These are phyloP conservation scores for Yamadazyma dushanensis DNA, from an alignment of 1,139 yeast species.

Conservation along the genomic window DNA sequence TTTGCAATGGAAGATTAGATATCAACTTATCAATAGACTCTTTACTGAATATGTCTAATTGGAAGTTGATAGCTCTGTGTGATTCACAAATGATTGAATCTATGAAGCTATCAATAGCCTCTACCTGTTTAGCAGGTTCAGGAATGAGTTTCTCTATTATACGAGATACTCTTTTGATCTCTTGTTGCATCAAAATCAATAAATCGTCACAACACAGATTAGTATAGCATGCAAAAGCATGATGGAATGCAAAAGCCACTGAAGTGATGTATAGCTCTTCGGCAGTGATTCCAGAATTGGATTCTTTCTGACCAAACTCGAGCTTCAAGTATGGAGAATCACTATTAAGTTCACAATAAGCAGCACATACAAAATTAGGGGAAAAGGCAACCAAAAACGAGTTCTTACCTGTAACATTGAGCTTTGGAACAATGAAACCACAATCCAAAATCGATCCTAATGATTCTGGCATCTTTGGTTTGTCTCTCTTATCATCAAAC, in stretches of 20 bases:
- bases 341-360: constrained; percentile 27
- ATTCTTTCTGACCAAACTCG: constrained; percentile 27
- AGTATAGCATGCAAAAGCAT: constrained; percentile 67
- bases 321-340: constrained; percentile 22
- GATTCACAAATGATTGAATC: constrained; percentile 57
- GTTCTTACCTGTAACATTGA: constrained; percentile 17
- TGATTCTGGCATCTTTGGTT: constrained; percentile 21
- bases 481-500: constrained; percentile 10
- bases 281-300: constrained; percentile 21
- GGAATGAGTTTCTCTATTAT: constrained; percentile 17
- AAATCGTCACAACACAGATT: constrained; percentile 68
- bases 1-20: constrained; percentile 72
- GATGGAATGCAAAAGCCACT: constrained; percentile 63
- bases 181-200: constrained; percentile 52
- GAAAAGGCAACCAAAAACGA: constrained; percentile 49
- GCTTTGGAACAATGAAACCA: constrained; percentile 52
- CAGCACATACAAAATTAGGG: constrained; percentile 58
- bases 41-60: constrained; percentile 58
- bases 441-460: constrained; percentile 44
- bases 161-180: constrained; percentile 32
- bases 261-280: constrained; percentile 44
- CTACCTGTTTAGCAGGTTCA: constrained; percentile 16
- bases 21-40: constrained; percentile 71
- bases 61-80: constrained; percentile 68
- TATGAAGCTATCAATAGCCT: constrained; percentile 35